Evolutionary conservation across 2,329 filamentous ascomycete genomes (phyloP).

Genomic region (Thyridium curvatum): DNA sequence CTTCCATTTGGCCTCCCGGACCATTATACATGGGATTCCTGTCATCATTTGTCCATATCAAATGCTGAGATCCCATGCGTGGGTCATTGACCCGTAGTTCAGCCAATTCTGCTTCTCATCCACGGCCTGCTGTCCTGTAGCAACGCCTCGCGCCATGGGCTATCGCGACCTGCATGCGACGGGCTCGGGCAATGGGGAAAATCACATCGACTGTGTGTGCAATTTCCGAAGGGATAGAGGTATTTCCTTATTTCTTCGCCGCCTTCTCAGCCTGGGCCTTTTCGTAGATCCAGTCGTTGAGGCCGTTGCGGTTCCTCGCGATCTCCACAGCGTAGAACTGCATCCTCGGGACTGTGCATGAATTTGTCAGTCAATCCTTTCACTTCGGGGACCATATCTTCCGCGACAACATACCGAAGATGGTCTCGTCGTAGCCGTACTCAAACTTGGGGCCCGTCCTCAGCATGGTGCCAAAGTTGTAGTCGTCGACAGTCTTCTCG

Average conservation of each 20-base stretch:
- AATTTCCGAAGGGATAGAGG: too few relatives aligned
- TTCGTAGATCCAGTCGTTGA: constrained; percentile 98
- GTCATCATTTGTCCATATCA: too few relatives aligned
- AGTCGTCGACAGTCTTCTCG: constrained; percentile 93
- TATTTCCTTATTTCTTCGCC: constrained; percentile 3
- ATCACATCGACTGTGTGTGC: too few relatives aligned
- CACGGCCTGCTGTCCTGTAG: too few relatives aligned
- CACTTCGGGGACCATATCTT: background rate
- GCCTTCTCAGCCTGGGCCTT: constrained; percentile 59
- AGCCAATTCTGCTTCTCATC: too few relatives aligned
- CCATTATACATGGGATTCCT: too few relatives aligned
- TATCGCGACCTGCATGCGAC: too few relatives aligned
- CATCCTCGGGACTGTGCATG: constrained; percentile 48
- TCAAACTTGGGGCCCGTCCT: constrained; percentile 71
- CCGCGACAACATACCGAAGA: constrained; percentile 64
- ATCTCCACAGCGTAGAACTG: constrained; percentile 79
- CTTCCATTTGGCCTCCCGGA: too few relatives aligned
- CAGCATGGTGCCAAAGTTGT: constrained; percentile 95
- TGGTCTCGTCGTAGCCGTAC: constrained; percentile 83
- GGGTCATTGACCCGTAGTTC: too few relatives aligned
- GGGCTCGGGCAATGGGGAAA: constrained; percentile 4
- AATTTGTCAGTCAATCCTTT: background rate
- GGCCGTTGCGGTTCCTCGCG: constrained; percentile 72
- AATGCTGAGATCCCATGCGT: too few relatives aligned
- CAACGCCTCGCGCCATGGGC: too few relatives aligned